A percentile compares a stretch with the other conserved stretches of the same genome.
phyloP scores from a whole-genome alignment of 2,329 filamentous ascomycete species.

The Ophiostoma piceae region DNA sequence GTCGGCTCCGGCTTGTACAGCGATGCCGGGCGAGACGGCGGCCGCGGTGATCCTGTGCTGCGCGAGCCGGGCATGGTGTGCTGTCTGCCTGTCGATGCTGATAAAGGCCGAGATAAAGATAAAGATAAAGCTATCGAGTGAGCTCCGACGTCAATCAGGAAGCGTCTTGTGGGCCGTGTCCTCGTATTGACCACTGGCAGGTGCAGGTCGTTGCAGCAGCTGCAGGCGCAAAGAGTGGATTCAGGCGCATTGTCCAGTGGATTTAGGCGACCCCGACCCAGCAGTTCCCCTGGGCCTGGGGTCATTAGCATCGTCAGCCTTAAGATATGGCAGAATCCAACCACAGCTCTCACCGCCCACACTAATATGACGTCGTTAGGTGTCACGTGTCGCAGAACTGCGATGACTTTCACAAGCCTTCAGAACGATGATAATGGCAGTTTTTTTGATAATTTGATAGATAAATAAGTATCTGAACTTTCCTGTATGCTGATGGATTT shows the following conservation, averaged over 20 bases:
- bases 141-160: background rate
- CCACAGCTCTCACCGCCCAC: background rate
- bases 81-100: background rate
- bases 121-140: background rate
- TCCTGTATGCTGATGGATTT: no score
- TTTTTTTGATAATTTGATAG: background rate
- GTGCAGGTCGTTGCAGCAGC: background rate
- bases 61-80: background rate
- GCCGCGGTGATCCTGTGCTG: conserved; percentile 15
- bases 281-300: background rate
- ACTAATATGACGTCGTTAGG: conserved; percentile 1
- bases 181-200: background rate
- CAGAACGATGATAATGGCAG: background rate
- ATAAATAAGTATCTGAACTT: no score
- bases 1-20: conserved; percentile 9
- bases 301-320: conserved; percentile 7
- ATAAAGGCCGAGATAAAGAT: background rate
- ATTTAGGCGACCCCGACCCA: background rate
- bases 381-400: background rate
- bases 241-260: conserved; percentile 13
- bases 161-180: conserved; percentile 13
- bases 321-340: background rate
- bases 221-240: conserved; percentile 6
- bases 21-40: conserved; percentile 13
- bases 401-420: background rate